phyloP scores from a whole-genome alignment of 1,139 yeast species.

The Hansenula anomala region DNA sequence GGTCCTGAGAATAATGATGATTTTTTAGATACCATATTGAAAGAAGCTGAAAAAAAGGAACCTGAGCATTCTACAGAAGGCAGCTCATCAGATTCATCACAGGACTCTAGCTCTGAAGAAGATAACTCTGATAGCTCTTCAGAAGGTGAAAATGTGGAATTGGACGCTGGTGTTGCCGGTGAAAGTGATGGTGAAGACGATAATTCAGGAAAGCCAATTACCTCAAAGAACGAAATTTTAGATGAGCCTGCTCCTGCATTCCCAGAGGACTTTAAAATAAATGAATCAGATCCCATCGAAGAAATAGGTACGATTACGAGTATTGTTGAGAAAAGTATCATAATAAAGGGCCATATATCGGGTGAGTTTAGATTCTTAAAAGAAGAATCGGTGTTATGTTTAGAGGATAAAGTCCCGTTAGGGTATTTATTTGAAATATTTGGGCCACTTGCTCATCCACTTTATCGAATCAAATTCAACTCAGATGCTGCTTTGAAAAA shows the following conservation, averaged over 20 bases:
- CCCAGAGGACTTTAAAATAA: constrained; percentile 62
- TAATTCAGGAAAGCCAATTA: constrained; percentile 52
- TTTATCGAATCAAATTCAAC: constrained; percentile 70
- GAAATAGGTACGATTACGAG: constrained; percentile 68
- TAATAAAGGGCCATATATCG: constrained; percentile 70
- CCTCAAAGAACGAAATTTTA: constrained; percentile 68
- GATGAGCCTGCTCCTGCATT: constrained; percentile 67
- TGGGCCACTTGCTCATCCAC: constrained; percentile 84
- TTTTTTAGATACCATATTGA: not conserved
- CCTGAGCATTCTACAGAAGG: not conserved
- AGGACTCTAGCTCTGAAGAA: not conserved
- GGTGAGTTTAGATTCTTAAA: constrained; percentile 84
- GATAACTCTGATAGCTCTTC: constrained; percentile 8
- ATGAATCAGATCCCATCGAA: constrained; percentile 60
- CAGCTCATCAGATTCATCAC: not conserved
- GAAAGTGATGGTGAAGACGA: constrained; percentile 23
- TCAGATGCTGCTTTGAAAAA: constrained; percentile 42
- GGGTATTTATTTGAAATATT: constrained; percentile 88
- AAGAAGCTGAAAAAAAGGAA: not conserved
- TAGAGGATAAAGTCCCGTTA: constrained; percentile 65
- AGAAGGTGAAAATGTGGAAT: constrained; percentile 14
- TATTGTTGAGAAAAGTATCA: constrained; percentile 65
- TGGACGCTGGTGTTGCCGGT: constrained; percentile 11
- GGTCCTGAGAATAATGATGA: no score
- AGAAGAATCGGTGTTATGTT: constrained; percentile 77